Conservation (phyloP, 2,329 filamentous ascomycete species). For the Fusarium transvaalense region DNA sequence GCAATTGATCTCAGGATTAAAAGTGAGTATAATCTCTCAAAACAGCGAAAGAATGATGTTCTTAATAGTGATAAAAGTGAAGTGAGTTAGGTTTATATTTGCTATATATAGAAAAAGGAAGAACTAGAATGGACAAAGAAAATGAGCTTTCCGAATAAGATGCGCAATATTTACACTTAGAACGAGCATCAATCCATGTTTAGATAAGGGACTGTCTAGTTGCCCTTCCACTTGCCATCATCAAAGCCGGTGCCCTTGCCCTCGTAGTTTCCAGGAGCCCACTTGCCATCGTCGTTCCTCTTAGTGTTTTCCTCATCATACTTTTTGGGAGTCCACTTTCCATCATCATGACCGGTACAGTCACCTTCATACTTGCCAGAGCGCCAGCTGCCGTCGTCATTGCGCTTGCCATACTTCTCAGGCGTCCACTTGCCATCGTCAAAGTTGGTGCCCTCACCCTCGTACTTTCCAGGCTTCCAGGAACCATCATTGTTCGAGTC, state of each 20-base stretch:
- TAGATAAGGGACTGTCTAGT: not conserved
- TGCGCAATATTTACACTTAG: not conserved
- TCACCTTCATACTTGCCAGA: constrained; percentile 1
- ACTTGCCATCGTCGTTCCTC: not conserved
- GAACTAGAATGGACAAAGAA: not conserved
- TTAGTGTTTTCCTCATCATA: not conserved
- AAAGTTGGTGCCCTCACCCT: not conserved
- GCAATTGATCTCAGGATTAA: not conserved
- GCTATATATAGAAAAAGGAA: not conserved
- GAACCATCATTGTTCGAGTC: not conserved
- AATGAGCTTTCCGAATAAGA: not conserved
- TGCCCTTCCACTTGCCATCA: not conserved
- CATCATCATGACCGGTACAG: not conserved
- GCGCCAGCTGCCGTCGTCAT: too few species aligned
- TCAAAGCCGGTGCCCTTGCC: not conserved
- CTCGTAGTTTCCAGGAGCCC: not conserved
- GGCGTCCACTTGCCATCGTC: not conserved
- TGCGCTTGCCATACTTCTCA: not conserved
- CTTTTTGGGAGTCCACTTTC: not conserved
- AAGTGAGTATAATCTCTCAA: not conserved
- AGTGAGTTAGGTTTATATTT: not conserved
- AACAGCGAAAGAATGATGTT: not conserved
- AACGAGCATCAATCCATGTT: not conserved
- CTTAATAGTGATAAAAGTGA: not conserved
- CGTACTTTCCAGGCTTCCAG: not conserved